phyloP scores from a whole-genome alignment of 176 grass and related monocot species.

The Bonia amplexicaulis region DNA sequence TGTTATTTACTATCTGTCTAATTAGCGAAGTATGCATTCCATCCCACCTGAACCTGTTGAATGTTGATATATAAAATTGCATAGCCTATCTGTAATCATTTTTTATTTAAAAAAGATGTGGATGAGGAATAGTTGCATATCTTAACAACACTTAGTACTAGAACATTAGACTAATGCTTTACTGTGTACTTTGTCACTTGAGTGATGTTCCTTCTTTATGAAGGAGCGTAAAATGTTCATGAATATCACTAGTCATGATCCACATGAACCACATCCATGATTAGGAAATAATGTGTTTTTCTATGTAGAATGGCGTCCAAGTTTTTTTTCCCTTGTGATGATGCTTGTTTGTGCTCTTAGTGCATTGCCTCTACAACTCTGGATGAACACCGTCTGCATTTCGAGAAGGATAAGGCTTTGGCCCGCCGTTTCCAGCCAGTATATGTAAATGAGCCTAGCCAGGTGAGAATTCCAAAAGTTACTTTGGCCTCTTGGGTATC shows the following conservation, averaged over 20 bases:
- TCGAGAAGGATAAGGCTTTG: conserved; percentile 98
- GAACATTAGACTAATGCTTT: not conserved
- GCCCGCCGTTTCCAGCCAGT: conserved; percentile 93
- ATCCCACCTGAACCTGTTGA: not conserved
- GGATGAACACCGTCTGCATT: conserved; percentile 82
- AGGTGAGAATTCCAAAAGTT: conserved; percentile 46
- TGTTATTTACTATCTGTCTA: not conserved
- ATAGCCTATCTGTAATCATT: conserved; percentile 6
- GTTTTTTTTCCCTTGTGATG: not conserved
- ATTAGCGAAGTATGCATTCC: not conserved
- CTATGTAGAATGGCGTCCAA: not conserved
- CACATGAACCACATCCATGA: not conserved
- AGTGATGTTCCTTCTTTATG: conserved; percentile 2
- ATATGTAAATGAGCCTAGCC: conserved; percentile 77
- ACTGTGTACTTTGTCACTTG: conserved; percentile 13
- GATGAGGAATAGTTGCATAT: not conserved
- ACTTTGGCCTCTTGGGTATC: conserved; percentile 1
- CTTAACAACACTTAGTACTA: not conserved
- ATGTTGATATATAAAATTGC: not conserved
- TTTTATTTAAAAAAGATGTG: not conserved
- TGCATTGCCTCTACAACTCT: conserved; percentile 95
- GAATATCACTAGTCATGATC: not conserved
- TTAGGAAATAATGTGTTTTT: not conserved
- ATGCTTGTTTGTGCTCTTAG: conserved; percentile 37
- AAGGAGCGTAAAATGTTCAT: conserved; percentile 2